These are phyloP conservation scores for Hagleromyces aurorensis DNA, from an alignment of 805 yeast genomes.

Conservation along the genomic window DNA sequence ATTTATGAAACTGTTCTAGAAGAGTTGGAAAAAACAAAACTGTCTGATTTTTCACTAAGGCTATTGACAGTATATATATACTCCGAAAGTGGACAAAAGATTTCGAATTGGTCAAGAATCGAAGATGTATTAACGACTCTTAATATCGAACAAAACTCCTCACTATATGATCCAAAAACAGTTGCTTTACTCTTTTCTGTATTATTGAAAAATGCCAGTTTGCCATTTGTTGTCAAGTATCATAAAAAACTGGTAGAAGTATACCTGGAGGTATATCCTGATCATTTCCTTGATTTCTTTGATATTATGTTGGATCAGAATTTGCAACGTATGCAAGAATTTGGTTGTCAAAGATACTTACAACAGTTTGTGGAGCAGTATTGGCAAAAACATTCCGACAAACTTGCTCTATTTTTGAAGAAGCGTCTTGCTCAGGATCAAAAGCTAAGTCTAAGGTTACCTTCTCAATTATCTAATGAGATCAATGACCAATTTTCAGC, in stretches of 20 bases:
- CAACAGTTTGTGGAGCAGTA: conserved; percentile 40
- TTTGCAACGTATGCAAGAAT: conserved; percentile 38
- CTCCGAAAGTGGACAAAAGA: conserved; percentile 64
- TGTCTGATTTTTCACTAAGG: no score
- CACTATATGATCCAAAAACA: conserved; percentile 18
- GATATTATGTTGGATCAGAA: conserved; percentile 33
- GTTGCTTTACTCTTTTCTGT: conserved; percentile 41
- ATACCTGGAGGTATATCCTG: conserved; percentile 35
- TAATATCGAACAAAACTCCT: conserved; percentile 5
- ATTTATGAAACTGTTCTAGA: conserved; percentile 35
- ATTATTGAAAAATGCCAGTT: conserved; percentile 48
- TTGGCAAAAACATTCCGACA: conserved; percentile 33
- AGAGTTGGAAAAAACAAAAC: conserved; percentile 14
- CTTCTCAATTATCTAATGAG: no score
- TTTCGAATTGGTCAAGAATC: conserved; percentile 41
- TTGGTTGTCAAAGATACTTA: conserved; percentile 36
- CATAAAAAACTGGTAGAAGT: conserved; percentile 39
- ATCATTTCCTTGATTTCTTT: conserved; percentile 39
- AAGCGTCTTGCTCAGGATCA: no score
- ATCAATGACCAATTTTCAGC: no score
- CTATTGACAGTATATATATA: no score
- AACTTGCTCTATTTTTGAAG: conserved; percentile 39
- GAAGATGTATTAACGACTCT: conserved; percentile 10
- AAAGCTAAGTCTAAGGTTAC: conserved; percentile 27
- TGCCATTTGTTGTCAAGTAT: conserved; percentile 38